Percentiles rank a stretch among this genome's conserved stretches.
These are phyloP conservation scores for Paraphaeosphaeria minitans DNA, from an alignment of 2,329 filamentous ascomycete species.

Conservation along the genomic window DNA sequence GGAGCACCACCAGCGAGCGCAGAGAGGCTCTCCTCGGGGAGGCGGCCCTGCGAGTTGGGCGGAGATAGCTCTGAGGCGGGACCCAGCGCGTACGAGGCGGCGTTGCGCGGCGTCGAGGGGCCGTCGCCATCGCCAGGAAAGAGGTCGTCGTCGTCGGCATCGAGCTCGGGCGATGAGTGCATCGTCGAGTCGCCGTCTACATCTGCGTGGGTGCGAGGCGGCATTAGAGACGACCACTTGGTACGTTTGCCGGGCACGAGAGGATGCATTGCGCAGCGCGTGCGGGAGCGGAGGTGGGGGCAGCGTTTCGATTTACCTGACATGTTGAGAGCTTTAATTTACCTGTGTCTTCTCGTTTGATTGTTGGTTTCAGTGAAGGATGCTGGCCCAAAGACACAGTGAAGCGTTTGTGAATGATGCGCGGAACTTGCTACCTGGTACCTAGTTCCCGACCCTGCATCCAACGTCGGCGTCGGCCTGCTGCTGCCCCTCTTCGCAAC, in stretches of 20 bases:
- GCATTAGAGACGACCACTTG: conserved; percentile 12
- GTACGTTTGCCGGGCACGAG: conserved; percentile 12
- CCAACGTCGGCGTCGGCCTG: not conserved
- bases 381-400: not conserved
- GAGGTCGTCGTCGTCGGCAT: conserved; percentile 43
- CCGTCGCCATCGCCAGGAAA: conserved; percentile 54
- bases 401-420: not conserved
- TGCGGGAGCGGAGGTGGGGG: conserved; percentile 15
- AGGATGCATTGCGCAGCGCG: conserved; percentile 5
- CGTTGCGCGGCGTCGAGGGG: conserved; percentile 50
- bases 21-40: conserved; percentile 30
- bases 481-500: conserved; percentile 7
- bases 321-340: not conserved
- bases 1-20: conserved; percentile 24
- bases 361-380: not conserved
- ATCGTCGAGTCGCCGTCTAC: conserved; percentile 62
- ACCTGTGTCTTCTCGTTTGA: not conserved
- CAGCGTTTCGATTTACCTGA: conserved; percentile 5
- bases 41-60: conserved; percentile 56
- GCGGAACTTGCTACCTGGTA: not conserved
- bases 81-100: conserved; percentile 31
- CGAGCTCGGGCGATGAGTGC: conserved; percentile 51
- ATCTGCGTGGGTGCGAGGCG: conserved; percentile 44
- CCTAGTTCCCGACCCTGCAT: conserved; percentile 3
- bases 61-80: conserved; percentile 58